Percentiles rank a stretch among this genome's conserved stretches.
These are phyloP conservation scores for Starmerella sp. DNA, from an alignment of 805 yeast genomes.

Conservation along the genomic window DNA sequence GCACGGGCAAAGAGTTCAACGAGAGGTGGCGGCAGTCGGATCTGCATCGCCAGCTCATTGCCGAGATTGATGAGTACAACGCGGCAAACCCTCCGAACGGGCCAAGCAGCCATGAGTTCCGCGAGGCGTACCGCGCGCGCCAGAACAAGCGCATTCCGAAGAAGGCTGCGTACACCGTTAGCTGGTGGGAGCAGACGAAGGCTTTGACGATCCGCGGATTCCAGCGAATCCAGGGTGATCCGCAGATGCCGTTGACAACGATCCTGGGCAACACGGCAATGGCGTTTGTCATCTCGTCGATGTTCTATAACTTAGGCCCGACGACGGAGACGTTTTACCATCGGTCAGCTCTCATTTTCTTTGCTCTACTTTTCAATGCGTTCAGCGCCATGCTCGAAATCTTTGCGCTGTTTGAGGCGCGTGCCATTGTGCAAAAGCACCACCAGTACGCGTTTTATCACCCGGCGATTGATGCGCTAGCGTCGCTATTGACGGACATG, in stretches of 20 bases:
- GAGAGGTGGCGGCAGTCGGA: slow-evolving; percentile 45
- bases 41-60: slow-evolving; percentile 33
- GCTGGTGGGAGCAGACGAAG: slow-evolving; percentile 39
- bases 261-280: slow-evolving; percentile 41
- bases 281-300: slow-evolving; percentile 53
- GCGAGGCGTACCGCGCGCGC: slow-evolving; percentile 31
- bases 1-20: slow-evolving; percentile 51
- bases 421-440: slow-evolving; percentile 59
- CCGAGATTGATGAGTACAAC: slow-evolving; percentile 39
- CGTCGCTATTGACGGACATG: slow-evolving; percentile 47
- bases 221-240: slow-evolving; percentile 48
- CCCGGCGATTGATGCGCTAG: slow-evolving; percentile 63
- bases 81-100: slow-evolving; percentile 20
- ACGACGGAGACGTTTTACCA: slow-evolving; percentile 48
- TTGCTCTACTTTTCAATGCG: slow-evolving; percentile 49
- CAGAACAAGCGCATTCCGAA: slow-evolving; percentile 32
- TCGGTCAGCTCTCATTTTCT: slow-evolving; percentile 54
- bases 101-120: slow-evolving; percentile 32
- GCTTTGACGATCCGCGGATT: slow-evolving; percentile 42
- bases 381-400: slow-evolving; percentile 50
- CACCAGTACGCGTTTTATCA: slow-evolving; percentile 59
- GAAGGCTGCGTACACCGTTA: slow-evolving; percentile 36
- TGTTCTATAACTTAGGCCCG: slow-evolving; percentile 43
- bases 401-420: slow-evolving; percentile 37
- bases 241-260: slow-evolving; percentile 38